Evolutionary conservation across 139 green algal genomes (phyloP), one percentile per base, ranked within the genome.

Genomic region (Raphidocelis subcapitata): DNA sequence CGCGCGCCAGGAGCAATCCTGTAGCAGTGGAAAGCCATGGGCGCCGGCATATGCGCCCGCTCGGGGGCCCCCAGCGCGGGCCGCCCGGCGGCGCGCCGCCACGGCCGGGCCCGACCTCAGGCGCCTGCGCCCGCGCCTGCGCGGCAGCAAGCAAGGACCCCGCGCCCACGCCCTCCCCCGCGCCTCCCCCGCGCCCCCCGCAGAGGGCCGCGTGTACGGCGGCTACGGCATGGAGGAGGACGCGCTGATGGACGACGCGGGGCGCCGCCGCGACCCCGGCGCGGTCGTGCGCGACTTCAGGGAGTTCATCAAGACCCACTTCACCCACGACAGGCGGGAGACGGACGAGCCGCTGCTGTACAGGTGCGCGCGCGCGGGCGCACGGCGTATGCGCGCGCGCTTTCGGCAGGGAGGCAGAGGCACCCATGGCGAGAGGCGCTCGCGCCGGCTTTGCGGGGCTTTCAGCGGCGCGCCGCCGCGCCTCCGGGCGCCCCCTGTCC

Each of bases 271-370:
- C 29, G 54, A 78, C 36, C 49, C 32, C 14, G 70, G 29, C 28
- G 56, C 66, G 56, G 47, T 60, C 31, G 41, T 82, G 32, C 35
- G 61, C 24, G 72, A 67, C 47, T 82, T 86, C 56, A 81, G 79
- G 59, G 72, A 82, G 33, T 86, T 86, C 72, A 83, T 86, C 65
- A 75, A 33, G 15, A 78, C 77, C 47, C 70, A 65, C 51, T 78
- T 67, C 60, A 47, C 61, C 62, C 57, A 49, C 24, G 65, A 76
- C 31, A 31, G 59, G 31, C 60, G 67, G 31, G 55, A 76, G 60
- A 69, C 5, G 12, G 24, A 61, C 12, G 23, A 61, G 12, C 21
- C 60, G 1, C 67, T 76, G 46, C 60, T 76, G 2, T 76, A 76
- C 61, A 76, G 70, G 70, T 52, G 62, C 65, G 72, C 47, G 55